These are phyloP conservation scores for Beauveria rudraprayagi DNA, from an alignment of 2,329 filamentous ascomycete species.

Conservation along the genomic window DNA sequence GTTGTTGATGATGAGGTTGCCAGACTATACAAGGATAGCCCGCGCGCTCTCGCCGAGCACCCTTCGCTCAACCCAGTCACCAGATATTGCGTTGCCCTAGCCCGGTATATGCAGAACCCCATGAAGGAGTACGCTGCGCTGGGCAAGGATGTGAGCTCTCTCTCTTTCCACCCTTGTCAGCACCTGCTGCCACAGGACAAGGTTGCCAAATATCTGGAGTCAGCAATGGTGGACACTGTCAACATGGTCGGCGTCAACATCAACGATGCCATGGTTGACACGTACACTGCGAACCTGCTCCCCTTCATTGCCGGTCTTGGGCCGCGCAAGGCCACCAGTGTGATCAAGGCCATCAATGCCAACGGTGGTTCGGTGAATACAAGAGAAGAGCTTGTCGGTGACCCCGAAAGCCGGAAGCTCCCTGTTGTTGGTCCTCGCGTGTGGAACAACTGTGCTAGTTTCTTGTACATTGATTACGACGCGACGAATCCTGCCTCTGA, in stretches of 20 bases:
- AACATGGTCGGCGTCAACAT: constrained; percentile 94
- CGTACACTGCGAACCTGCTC: constrained; percentile 77
- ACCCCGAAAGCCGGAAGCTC: constrained; percentile 68
- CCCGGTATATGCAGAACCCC: constrained; percentile 88
- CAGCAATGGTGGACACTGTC: constrained; percentile 97
- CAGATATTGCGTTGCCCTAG: constrained; percentile 83
- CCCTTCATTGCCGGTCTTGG: constrained; percentile 89
- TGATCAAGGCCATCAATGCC: constrained; percentile 70
- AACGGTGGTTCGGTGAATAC: constrained; percentile 82
- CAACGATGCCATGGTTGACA: constrained; percentile 78
- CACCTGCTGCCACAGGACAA: constrained; percentile 83
- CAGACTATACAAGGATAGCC: constrained; percentile 88
- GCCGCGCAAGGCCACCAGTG: constrained; percentile 77
- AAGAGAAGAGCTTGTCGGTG: constrained; percentile 80
- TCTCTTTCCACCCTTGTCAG: constrained; percentile 85
- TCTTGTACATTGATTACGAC: constrained; percentile 84
- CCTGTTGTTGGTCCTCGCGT: constrained; percentile 82
- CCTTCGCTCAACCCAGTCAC: constrained; percentile 71
- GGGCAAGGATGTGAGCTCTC: constrained; percentile 76
- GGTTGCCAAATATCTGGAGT: constrained; percentile 77
- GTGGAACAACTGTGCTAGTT: constrained; percentile 96
- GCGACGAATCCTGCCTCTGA: constrained; percentile 74
- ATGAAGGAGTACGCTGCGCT: constrained; percentile 94
- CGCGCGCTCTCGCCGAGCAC: constrained; percentile 70
- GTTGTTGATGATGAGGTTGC: constrained; percentile 96